Percentiles rank a stretch among this genome's conserved stretches.
Evolutionary conservation across 768 basidiomycete species (phyloP).

Genomic region (Tubosaeta sp.): DNA sequence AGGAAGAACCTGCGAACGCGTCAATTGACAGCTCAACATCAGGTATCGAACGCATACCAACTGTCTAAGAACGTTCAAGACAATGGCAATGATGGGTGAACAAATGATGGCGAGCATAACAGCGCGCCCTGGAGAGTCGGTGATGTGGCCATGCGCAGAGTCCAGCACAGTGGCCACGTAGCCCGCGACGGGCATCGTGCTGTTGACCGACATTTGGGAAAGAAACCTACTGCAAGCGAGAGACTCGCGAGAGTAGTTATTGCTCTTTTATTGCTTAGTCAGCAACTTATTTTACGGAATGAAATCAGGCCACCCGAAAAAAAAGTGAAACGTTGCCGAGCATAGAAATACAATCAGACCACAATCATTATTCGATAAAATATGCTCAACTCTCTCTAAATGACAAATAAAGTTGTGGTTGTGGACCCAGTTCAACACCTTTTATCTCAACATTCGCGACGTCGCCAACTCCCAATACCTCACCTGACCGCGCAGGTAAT

Average conservation of each 20-base stretch:
- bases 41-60: constrained; percentile 45
- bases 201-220: constrained; percentile 25
- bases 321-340: neutral
- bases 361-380: neutral
- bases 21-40: neutral
- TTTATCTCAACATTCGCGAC: constrained; percentile 25
- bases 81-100: constrained; percentile 60
- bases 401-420: constrained; percentile 23
- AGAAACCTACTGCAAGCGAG: neutral
- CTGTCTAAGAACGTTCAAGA: constrained; percentile 76
- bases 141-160: constrained; percentile 16
- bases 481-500: constrained; percentile 7
- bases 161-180: constrained; percentile 22
- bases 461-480: constrained; percentile 23
- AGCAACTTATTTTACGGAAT: constrained; percentile 5
- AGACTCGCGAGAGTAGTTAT: neutral
- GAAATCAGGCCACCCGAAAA: constrained; percentile 16
- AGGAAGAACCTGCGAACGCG: constrained; percentile 52
- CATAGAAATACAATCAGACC: too few species aligned
- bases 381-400: constrained; percentile 4
- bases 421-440: constrained; percentile 27
- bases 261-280: constrained; percentile 19
- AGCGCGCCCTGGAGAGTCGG: constrained; percentile 24
- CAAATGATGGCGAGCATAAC: constrained; percentile 50
- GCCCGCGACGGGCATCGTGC: constrained; percentile 20